Percentiles rank a stretch among this genome's conserved stretches.
Evolutionary conservation across 768 basidiomycete genomes (phyloP).

Genomic region (Trametes coccinea): DNA sequence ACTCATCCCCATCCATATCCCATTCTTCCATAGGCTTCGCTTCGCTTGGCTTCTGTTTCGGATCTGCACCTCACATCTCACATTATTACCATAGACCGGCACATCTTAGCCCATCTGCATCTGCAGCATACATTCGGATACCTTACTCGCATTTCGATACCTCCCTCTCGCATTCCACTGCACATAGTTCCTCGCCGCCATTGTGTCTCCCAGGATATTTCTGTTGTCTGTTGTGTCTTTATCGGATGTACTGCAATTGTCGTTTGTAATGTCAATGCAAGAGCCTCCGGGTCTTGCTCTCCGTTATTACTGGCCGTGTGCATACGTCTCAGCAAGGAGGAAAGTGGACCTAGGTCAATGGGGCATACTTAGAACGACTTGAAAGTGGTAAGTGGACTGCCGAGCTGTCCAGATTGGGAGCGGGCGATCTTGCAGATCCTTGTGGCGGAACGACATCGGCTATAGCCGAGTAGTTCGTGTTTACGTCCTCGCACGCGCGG

Average conservation of each 20-base stretch:
- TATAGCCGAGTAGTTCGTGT: slow-evolving; percentile 7
- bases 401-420: too few species aligned
- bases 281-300: too few species aligned
- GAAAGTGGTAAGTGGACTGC: too few species aligned
- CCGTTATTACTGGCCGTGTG: too few species aligned
- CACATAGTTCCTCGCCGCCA: neutral
- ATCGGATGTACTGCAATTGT: neutral
- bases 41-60: neutral
- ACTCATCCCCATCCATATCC: neutral
- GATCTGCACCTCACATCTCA: neutral
- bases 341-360: too few species aligned
- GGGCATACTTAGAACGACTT: too few species aligned
- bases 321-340: too few species aligned
- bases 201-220: neutral
- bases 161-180: neutral
- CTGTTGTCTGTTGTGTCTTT: neutral
- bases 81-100: neutral
- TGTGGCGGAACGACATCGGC: neutral
- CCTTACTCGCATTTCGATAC: neutral
- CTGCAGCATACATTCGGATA: neutral
- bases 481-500: neutral
- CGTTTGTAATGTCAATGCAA: neutral
- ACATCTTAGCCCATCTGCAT: neutral
- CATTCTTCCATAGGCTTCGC: neutral
- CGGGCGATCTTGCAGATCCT: neutral